A percentile compares a stretch with the other conserved stretches of the same genome.
Evolutionary conservation across 495 filamentous ascomycete species (phyloP).

Genomic region (Aspergillus cavernicola): DNA sequence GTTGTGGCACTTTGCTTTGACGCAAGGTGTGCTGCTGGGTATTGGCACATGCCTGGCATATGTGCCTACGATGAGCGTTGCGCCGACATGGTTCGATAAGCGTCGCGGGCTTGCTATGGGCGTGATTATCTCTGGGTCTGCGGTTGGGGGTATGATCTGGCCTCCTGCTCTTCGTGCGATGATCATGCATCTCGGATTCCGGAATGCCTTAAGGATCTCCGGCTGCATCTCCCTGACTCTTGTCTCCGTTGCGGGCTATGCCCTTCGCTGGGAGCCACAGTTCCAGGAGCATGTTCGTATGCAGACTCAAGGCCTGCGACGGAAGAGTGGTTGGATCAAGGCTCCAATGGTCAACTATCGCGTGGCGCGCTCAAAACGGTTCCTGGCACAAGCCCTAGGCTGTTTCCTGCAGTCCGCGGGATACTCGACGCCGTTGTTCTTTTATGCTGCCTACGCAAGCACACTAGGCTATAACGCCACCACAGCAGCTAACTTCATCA

Average conservation of each 20-base stretch:
- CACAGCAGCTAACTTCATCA: conserved; percentile 46
- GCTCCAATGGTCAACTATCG: conserved; percentile 36
- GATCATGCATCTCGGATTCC: conserved; percentile 46
- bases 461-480: conserved; percentile 36
- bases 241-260: conserved; percentile 44
- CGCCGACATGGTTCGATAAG: conserved; percentile 54
- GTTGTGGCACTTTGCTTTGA: conserved; percentile 59
- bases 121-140: conserved; percentile 49
- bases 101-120: conserved; percentile 53
- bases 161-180: conserved; percentile 46
- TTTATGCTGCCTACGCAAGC: conserved; percentile 40
- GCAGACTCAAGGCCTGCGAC: conserved; percentile 24
- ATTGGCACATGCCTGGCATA: conserved; percentile 45
- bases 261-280: conserved; percentile 40
- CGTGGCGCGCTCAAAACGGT: conserved; percentile 34
- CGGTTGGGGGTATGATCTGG: conserved; percentile 51
- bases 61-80: conserved; percentile 50
- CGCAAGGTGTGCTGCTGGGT: conserved; percentile 55
- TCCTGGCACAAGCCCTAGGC: conserved; percentile 38
- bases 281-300: conserved; percentile 31
- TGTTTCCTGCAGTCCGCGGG: conserved; percentile 42
- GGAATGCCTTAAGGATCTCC: conserved; percentile 50
- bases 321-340: conserved; percentile 19
- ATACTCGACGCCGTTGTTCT: conserved; percentile 42
- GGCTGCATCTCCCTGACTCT: conserved; percentile 42